phyloP scores from a whole-genome alignment of 331 rosid species.

The Dryas integrifolia region DNA sequence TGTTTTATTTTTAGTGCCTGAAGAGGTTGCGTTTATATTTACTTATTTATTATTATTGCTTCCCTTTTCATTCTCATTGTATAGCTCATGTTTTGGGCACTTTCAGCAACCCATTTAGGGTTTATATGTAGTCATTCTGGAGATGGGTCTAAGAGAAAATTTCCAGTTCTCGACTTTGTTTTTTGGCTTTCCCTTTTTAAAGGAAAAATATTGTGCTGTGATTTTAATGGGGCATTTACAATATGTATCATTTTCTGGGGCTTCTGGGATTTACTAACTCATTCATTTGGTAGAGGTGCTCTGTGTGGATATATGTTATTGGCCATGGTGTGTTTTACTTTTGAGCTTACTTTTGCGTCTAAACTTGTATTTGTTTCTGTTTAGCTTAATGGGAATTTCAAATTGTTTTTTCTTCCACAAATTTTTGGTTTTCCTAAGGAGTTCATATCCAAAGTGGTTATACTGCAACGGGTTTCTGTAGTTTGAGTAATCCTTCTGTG shows the following conservation, averaged over 20 bases:
- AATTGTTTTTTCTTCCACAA: conserved; percentile 7
- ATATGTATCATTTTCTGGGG: conserved; percentile 2
- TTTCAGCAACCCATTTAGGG: conserved; percentile 14
- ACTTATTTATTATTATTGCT: background rate
- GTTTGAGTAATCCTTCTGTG: background rate
- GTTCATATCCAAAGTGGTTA: background rate
- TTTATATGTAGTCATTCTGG: background rate
- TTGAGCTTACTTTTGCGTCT: background rate
- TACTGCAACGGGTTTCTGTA: conserved; percentile 13
- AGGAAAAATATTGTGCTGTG: background rate
- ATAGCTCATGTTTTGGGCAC: background rate
- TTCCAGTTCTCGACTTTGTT: conserved; percentile 1
- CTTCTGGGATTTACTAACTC: conserved; percentile 15
- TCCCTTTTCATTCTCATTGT: background rate
- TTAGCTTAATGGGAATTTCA: background rate
- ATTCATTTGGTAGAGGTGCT: background rate
- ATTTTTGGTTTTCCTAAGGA: background rate
- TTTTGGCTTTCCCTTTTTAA: background rate
- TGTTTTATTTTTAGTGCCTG: conserved; percentile 1
- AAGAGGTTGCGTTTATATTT: conserved; percentile 9
- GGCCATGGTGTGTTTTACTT: background rate
- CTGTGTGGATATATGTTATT: background rate
- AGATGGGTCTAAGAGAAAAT: conserved; percentile 16
- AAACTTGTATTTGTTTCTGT: background rate
- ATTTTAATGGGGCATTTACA: background rate